phyloP scores from a whole-genome alignment of 1,139 yeast species.

The Yamadazyma sp. region DNA sequence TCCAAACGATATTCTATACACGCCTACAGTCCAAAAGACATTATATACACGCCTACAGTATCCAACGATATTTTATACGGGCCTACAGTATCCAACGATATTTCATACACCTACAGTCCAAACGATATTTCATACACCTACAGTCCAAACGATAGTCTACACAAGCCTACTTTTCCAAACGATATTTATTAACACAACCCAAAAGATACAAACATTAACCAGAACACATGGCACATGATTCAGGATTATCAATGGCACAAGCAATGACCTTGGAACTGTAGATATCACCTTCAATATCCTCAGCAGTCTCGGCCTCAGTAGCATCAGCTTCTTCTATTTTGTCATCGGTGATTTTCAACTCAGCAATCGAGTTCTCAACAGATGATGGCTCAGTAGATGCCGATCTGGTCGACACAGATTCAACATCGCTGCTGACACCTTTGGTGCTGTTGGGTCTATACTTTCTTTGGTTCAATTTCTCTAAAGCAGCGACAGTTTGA shows the following conservation, averaged over 20 bases:
- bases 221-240: constrained; percentile 98
- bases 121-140: no score
- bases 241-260: constrained; percentile 96
- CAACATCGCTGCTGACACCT: constrained; percentile 27
- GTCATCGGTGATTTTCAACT: constrained; percentile 31
- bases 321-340: constrained; percentile 11
- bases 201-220: constrained; percentile 49
- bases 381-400: constrained; percentile 52
- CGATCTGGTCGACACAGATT: constrained; percentile 29
- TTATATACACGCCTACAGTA: no score
- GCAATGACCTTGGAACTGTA: constrained; percentile 92
- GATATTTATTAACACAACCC: no score
- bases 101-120: no score
- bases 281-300: constrained; percentile 54
- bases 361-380: constrained; percentile 48
- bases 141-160: no score
- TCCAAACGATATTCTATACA: no score
- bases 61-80: no score
- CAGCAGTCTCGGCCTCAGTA: constrained; percentile 21
- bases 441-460: constrained; percentile 23
- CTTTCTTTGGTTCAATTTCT: constrained; percentile 55
- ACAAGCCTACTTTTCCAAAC: no score
- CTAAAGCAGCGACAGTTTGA: constrained; percentile 50
- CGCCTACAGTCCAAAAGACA: no score
- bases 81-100: no score